Conservation (phyloP, 192 early-diverging fungal species). For the Umbelopsis sp. region DNA sequence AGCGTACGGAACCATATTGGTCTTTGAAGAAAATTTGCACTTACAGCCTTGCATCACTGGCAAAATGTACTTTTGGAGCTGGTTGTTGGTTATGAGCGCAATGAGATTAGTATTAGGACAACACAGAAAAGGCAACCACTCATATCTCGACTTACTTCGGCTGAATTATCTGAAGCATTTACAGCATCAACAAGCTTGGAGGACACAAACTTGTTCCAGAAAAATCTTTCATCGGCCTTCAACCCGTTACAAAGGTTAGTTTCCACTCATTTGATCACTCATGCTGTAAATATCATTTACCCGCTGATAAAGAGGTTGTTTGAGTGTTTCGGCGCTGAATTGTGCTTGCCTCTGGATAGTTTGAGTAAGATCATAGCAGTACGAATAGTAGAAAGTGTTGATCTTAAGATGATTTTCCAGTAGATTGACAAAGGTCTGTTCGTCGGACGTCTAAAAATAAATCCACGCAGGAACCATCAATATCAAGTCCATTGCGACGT, state of each 20-base stretch:
- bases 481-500: too few relatives aligned
- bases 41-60: conserved; percentile 92
- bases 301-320: conserved; percentile 55
- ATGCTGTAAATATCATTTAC: conserved; percentile 37
- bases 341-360: conserved; percentile 75
- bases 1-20: neutral
- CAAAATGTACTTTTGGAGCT: conserved; percentile 52
- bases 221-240: conserved; percentile 91
- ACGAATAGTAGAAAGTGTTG: conserved; percentile 77
- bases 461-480: neutral
- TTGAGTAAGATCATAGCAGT: conserved; percentile 85
- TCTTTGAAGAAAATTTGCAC: conserved; percentile 15
- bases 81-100: neutral
- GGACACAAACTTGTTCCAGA: conserved; percentile 84
- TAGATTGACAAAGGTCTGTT: conserved; percentile 51
- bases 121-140: neutral
- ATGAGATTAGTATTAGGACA: neutral
- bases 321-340: conserved; percentile 30
- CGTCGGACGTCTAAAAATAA: conserved; percentile 46
- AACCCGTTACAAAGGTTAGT: neutral
- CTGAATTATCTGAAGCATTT: conserved; percentile 20
- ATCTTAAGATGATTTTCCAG: conserved; percentile 51
- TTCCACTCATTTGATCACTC: neutral
- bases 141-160: conserved; percentile 6
- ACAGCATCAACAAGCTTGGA: conserved; percentile 69